Conservation (phyloP, 768 basidiomycete species). For the Leccinum subtestaceum region DNA sequence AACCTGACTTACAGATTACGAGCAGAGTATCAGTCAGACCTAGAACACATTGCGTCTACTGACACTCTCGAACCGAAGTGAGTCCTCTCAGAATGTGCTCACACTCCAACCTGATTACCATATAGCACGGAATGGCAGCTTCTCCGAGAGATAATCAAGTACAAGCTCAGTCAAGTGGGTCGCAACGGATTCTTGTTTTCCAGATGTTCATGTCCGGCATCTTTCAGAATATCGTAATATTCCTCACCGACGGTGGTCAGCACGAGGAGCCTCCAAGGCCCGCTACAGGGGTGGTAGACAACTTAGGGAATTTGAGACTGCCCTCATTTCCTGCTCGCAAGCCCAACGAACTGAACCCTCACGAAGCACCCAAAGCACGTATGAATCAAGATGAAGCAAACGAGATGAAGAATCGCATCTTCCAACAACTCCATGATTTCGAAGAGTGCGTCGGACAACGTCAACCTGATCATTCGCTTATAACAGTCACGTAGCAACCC, state of each 20-base stretch:
- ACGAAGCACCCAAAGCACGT: constrained; percentile 53
- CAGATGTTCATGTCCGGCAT: not conserved
- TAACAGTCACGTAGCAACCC: constrained; percentile 40
- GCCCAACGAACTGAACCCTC: constrained; percentile 45
- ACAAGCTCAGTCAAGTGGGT: constrained; percentile 63
- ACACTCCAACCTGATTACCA: constrained; percentile 12
- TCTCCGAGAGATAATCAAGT: constrained; percentile 70
- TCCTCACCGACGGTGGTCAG: constrained; percentile 39
- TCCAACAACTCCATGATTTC: constrained; percentile 67
- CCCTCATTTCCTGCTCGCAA: constrained; percentile 71
- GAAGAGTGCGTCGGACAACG: constrained; percentile 53
- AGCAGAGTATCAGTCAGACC: constrained; percentile 54
- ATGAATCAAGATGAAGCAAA: constrained; percentile 63
- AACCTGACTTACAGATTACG: constrained; percentile 7
- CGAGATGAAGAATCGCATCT: constrained; percentile 53
- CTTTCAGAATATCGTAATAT: constrained; percentile 49
- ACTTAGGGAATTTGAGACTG: constrained; percentile 59
- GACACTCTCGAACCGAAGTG: constrained; percentile 59
- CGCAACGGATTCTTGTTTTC: not conserved
- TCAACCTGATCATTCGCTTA: constrained; percentile 6
- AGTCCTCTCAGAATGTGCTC: not conserved
- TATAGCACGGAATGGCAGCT: constrained; percentile 65
- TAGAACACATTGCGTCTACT: constrained; percentile 62
- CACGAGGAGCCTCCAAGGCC: constrained; percentile 41
- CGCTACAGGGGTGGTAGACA: constrained; percentile 30